phyloP scores from a whole-genome alignment of 371 early-diverging fungal species.

The Blakeslea trispora region DNA sequence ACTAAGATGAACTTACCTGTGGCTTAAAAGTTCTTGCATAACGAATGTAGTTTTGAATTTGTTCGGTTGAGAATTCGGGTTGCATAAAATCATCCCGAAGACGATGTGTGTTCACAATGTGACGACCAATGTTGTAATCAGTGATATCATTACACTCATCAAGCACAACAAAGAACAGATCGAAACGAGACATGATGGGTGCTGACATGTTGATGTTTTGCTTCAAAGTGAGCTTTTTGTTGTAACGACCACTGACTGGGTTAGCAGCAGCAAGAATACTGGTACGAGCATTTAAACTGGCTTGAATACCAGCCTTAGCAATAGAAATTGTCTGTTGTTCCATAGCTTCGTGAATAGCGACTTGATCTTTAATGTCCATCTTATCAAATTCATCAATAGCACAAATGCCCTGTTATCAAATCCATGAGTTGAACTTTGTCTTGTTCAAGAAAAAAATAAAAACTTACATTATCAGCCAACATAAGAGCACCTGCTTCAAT shows the following conservation, averaged over 20 bases:
- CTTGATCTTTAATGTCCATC: conserved; percentile 99
- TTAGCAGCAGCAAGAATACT: conserved; percentile 99
- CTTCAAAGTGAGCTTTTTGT: conserved; percentile 96
- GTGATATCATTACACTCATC: conserved; percentile 87
- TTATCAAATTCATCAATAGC: conserved; percentile 99
- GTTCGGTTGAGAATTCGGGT: conserved; percentile 76
- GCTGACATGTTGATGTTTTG: conserved; percentile 99
- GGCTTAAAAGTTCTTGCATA: conserved; percentile 91
- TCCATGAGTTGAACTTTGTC: too few relatives aligned
- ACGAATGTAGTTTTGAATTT: conserved; percentile 85
- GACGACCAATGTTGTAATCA: conserved; percentile 91
- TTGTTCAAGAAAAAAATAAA: too few relatives aligned
- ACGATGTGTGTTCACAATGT: conserved; percentile 94
- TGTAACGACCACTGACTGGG: conserved; percentile 99
- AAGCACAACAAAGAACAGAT: conserved; percentile 95
- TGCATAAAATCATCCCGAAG: conserved; percentile 68
- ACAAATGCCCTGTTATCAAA: conserved; percentile 70
- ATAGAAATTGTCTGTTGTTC: conserved; percentile 99
- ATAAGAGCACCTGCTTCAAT: conserved; percentile 99
- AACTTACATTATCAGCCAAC: conserved; percentile 91
- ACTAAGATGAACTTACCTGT: conserved; percentile 44
- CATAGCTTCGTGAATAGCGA: conserved; percentile 99
- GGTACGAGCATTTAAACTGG: conserved; percentile 97
- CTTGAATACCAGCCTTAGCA: conserved; percentile 99
- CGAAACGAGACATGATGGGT: conserved; percentile 97